Evolutionary conservation across 805 yeast species (phyloP).

Genomic region (Monosporozyma siamensis): DNA sequence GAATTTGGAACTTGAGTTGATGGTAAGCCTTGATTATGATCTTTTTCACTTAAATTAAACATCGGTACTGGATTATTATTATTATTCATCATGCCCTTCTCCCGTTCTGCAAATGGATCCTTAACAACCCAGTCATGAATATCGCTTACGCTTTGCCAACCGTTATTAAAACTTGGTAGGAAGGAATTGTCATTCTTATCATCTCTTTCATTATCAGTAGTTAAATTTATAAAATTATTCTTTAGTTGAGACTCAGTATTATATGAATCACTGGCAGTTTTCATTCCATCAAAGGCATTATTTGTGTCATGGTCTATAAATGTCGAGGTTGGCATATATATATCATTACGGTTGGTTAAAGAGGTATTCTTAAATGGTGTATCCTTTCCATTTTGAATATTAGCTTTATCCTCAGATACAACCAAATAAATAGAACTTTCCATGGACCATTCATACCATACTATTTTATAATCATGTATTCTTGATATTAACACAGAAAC

Average conservation of each 20-base stretch:
- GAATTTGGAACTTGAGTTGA: background rate
- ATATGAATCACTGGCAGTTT: background rate
- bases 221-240: background rate
- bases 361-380: background rate
- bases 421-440: slow-evolving; percentile 42
- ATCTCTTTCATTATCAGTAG: background rate
- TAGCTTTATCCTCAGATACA: slow-evolving; percentile 17
- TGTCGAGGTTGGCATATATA: background rate
- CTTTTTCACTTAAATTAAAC: background rate
- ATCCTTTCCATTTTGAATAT: background rate
- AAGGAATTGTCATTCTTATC: slow-evolving; percentile 2
- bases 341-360: background rate
- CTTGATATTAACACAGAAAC: slow-evolving; percentile 45
- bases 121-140: slow-evolving; percentile 19
- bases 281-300: background rate
- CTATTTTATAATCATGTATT: slow-evolving; percentile 29
- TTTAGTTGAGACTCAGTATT: background rate
- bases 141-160: slow-evolving; percentile 28
- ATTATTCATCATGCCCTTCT: background rate
- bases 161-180: slow-evolving; percentile 14
- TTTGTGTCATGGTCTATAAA: background rate
- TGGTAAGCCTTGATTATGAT: background rate
- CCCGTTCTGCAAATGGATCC: background rate
- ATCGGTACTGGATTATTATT: background rate
- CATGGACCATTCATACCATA: slow-evolving; percentile 64